Percentiles rank a stretch among this genome's conserved stretches.
phyloP scores from a whole-genome alignment of 2,329 filamentous ascomycete species.

The Boeremia lycopersici region DNA sequence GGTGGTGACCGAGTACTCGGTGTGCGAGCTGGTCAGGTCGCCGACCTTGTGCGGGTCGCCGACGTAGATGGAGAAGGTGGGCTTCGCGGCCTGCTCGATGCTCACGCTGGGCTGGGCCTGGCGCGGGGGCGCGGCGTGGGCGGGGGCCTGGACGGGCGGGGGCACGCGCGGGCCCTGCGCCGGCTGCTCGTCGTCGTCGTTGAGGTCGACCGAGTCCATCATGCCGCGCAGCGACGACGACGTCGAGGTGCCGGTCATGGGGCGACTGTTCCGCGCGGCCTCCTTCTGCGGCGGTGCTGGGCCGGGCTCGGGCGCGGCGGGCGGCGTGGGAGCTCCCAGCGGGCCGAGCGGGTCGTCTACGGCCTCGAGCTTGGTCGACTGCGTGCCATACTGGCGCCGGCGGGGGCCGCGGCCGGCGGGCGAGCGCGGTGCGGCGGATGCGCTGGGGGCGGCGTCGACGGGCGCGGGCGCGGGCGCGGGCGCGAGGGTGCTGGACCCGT shows the following conservation, averaged over 20 bases:
- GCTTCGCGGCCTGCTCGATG: slow-evolving; percentile 91
- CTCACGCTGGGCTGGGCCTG: slow-evolving; percentile 78
- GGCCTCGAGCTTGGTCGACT: slow-evolving; percentile 78
- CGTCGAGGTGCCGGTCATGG: slow-evolving; percentile 59
- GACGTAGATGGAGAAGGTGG: slow-evolving; percentile 86
- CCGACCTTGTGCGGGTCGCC: slow-evolving; percentile 98
- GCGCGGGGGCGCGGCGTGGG: slow-evolving; percentile 54
- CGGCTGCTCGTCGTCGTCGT: slow-evolving; percentile 62
- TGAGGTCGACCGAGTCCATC: slow-evolving; percentile 72
- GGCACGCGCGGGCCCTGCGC: slow-evolving; percentile 66
- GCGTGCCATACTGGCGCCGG: slow-evolving; percentile 68
- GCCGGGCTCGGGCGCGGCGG: slow-evolving; percentile 60
- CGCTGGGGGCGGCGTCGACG: slow-evolving; percentile 38
- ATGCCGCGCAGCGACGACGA: slow-evolving; percentile 56
- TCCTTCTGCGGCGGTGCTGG: slow-evolving; percentile 71
- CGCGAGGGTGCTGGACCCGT: slow-evolving; percentile 41
- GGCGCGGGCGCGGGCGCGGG: slow-evolving; percentile 19
- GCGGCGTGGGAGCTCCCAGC: slow-evolving; percentile 69
- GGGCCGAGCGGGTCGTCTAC: slow-evolving; percentile 79
- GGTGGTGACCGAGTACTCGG: slow-evolving; percentile 94
- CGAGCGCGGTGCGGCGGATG: slow-evolving; percentile 53
- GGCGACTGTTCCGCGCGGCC: slow-evolving; percentile 53
- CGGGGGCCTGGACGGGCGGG: slow-evolving; percentile 63
- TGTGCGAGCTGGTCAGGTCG: slow-evolving; percentile 94
- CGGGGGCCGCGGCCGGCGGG: slow-evolving; percentile 58